Conservation (phyloP, 176 grass and related monocot genomes). For the Hordeum vulgare region MorexV3_pseudomolecules_assembly NC_058519.1:641458157-641458656, state of each 20-base stretch:
- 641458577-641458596: conserved; percentile 36
- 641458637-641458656: conserved; percentile 96
- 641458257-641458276: conserved; percentile 53
- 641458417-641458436: conserved; percentile 87
- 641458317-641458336: conserved; percentile 51
- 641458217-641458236: neutral
- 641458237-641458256: conserved; percentile 34
- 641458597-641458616: conserved; percentile 87
- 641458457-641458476: conserved; percentile 75
- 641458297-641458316: conserved; percentile 59
- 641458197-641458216: neutral
- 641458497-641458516: conserved; percentile 21
- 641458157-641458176: conserved; percentile 14
- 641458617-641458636: conserved; percentile 79
- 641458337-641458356: conserved; percentile 1
- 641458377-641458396: conserved; percentile 7
- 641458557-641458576: neutral
- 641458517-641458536: conserved; percentile 7
- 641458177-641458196: neutral
- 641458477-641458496: conserved; percentile 29
- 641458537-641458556: neutral
- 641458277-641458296: conserved; percentile 44
- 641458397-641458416: conserved; percentile 85
- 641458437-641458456: conserved; percentile 59
- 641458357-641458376: neutral